Base-by-base conservation (phyloP, 495 filamentous ascomycete genomes). In the Podospora didyma region DNA sequence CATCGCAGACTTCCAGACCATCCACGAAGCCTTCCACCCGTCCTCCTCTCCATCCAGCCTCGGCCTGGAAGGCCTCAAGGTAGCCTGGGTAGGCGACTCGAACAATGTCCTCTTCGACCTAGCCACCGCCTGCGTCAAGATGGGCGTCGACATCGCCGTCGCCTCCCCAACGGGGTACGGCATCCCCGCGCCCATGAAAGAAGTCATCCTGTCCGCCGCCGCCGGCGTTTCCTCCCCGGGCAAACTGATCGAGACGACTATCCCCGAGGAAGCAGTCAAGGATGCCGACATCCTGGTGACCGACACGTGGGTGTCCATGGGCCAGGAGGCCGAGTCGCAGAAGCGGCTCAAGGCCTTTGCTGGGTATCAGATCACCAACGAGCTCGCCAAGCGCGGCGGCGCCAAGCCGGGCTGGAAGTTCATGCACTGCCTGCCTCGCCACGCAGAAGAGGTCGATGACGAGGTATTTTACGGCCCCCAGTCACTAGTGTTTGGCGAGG, bases 271-370 rank as follows among this genome's bases (percentile, higher is more conserved):
- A 65, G 94, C 94, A 0, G 84, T 97, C 59, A 89, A 88, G 77
- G 78, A 86, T 57, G 93, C 94, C 1, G 89, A 97, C 64, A 79
- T 98, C 42, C 75, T 98, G 19, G 89, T 97, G 0, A 98, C 94
- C 0, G 94, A 98, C 65, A 98, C 94, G 9, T 98, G 93, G 93
- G 80, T 96, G 35, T 95, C 89, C 0, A 97, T 97, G 94, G 94
- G 94, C 41, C 92, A 97, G 75, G 94, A 98, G 73, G 84, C 79
- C 46, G 92, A 97, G 75, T 76, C 83, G 31, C 77, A 81, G 53
- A 84, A 87, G 74, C 77, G 88, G 55, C 63, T 96, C 57, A 83
- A 86, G 72, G 89, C 85, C 24, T 98, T 98, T 65, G 78, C 81
- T 26, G 92, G 93, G 31, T 98, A 90, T 71, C 93, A 96, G 69